Evolutionary conservation across 129 eudicot genomes (phyloP), one percentile per base, ranked within the genome.

Genomic region (Oenanthe sinensis): DNA sequence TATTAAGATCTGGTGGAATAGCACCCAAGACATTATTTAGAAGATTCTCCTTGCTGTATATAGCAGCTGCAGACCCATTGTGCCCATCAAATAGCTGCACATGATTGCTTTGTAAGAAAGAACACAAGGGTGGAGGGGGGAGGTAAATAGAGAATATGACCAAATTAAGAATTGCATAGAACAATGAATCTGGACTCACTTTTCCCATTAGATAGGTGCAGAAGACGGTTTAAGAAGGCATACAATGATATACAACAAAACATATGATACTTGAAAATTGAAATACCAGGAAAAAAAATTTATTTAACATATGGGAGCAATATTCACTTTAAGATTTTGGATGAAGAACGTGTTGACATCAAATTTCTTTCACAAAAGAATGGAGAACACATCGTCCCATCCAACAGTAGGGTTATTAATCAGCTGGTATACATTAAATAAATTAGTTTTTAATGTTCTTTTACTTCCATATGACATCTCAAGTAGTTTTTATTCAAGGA

Each of bases 1-100:
- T 88, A 79, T 87, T 91, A 79, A 95, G 97, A 63, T 90, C 92
- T 49, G 90, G 80, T 30, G 98, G 98, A 79, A 95, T 90, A 80
- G 97, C 96, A 82, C 79, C 81, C 87, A 95, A 75, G 16, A 95
- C 88, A 80, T 92, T 95, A 81, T 82, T 87, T 78, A 95, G 79
- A 44, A 95, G 97, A 78, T 95, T 92, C 87, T 95, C 99, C 75
- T 95, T 95, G 49, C 92, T 24, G 80, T 95, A 95, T 82, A 90
- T 95, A 69, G 99, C 99, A n/a, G 99, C 99, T 74, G 94, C 90
- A 46, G 97, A 81, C 70, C 99, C 99, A 77, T 95, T 95, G 80
- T 95, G 99, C 28, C 99, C 99, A 77, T 95, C 99, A 84, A 95
- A 92, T 80, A 95, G 83, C 99, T 95, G 88, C 84, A 90, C 77